Conservation (phyloP, 2,329 filamentous ascomycete species). For the Claviceps monticola region DNA sequence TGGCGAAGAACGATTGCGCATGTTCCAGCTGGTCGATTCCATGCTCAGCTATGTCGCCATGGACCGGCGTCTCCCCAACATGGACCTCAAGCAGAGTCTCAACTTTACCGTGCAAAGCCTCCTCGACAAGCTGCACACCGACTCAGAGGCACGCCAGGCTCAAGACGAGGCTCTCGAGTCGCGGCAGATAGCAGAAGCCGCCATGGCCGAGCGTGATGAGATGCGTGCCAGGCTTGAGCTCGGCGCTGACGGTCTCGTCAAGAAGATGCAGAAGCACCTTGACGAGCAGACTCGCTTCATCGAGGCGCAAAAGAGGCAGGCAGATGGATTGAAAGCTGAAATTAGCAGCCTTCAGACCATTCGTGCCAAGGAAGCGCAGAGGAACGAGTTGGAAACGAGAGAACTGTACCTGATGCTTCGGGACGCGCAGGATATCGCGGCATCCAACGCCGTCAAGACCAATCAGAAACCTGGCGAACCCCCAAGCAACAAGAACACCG, state of each 20-base stretch:
- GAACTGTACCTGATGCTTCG: conserved; percentile 97
- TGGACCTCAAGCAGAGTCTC: conserved; percentile 94
- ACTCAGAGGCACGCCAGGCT: conserved; percentile 84
- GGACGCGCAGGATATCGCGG: conserved; percentile 91
- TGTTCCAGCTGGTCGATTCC: conserved; percentile 97
- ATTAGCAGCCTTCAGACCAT: conserved; percentile 75
- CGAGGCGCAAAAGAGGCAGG: conserved; percentile 73
- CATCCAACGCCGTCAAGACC: conserved; percentile 58
- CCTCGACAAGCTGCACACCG: conserved; percentile 89
- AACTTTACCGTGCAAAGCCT: conserved; percentile 95
- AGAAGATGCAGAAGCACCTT: conserved; percentile 85
- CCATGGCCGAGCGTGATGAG: conserved; percentile 92
- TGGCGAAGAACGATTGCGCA: conserved; percentile 77
- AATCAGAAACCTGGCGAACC: conserved; percentile 27
- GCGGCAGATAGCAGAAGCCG: conserved; percentile 85
- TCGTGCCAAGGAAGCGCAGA: conserved; percentile 78
- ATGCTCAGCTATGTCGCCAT: conserved; percentile 99
- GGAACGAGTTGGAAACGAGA: conserved; percentile 89
- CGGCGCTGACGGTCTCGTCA: conserved; percentile 84
- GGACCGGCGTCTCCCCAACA: conserved; percentile 87
- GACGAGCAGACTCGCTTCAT: conserved; percentile 87
- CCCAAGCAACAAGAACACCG: conserved; percentile 52
- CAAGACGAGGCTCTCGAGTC: conserved; percentile 85
- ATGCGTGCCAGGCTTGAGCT: conserved; percentile 79
- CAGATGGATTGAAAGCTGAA: conserved; percentile 78